Base-by-base conservation (phyloP, 441 rosid species). In the Erodium moschatum region DNA sequence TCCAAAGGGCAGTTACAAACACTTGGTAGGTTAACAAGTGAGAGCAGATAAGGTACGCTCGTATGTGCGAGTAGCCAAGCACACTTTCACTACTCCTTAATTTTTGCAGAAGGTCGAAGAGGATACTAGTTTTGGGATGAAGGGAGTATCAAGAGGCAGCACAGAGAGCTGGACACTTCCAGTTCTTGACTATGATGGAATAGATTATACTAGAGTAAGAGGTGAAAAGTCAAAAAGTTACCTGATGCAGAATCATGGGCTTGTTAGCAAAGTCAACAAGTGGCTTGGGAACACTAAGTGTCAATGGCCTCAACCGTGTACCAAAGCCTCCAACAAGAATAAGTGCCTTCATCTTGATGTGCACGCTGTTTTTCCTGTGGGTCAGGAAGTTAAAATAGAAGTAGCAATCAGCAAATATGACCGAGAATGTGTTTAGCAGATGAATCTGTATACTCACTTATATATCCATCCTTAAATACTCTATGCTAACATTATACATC, bases 241-340 rank as follows among this genome's bases (percentile, higher is more conserved):
- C 52, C 52, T 46, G 52, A 46, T 46, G 52, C 52, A 46, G 15
- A 46, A 46, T 46, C 52, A 46, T 46, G 52, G 52, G 52, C 15
- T 46, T 46, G 52, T 46, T 46, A 46, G 52, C 52, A 13, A 46
- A 46, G 1, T 46, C 52, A 12, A 46, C 52, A 11, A 46, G 52
- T 46, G 52, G 52, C 15, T 46, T 46, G 0, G 52, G 52, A 46
- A 46, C 52, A 46, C 52, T 46, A 12, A 46, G 52, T 11, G 52
- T 46, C 15, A 46, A 46, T 11, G 52, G 52, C 16, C 52, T 46
- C 52, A 46, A 13, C 5, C 52, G 52, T 2, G 52, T 46, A 11
- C 52, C 52, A 13, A 46, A 46, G 5, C 52, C 52, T 46, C 52
- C 52, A 46, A 46, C 52, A 11, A 46, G 52, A 11, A 46, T 46